These are phyloP conservation scores for Puya raimondii DNA, from an alignment of 176 grass and related monocot genomes.

Conservation along the genomic window DNA sequence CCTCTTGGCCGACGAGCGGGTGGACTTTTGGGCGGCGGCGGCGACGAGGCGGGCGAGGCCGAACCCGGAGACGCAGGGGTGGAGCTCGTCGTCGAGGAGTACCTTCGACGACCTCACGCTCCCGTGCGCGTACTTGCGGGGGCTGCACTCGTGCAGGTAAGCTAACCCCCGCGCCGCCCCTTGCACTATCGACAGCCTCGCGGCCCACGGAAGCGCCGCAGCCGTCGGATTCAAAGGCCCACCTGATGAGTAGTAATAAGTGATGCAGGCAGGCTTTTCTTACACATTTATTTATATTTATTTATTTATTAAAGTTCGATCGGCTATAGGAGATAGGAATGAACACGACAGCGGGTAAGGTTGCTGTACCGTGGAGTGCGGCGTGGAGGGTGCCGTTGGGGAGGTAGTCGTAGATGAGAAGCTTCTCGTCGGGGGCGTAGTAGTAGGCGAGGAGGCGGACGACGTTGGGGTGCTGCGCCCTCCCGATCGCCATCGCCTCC, in stretches of 20 bases:
- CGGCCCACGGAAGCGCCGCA: conserved; percentile 54
- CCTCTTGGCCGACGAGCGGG: conserved; percentile 40
- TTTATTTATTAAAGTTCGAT: neutral
- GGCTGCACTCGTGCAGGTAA: conserved; percentile 83
- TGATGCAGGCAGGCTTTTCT: no score
- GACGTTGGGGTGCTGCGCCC: conserved; percentile 69
- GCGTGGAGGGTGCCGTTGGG: conserved; percentile 84
- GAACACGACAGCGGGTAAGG: neutral
- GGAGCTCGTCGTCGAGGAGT: conserved; percentile 82
- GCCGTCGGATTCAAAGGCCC: conserved; percentile 42
- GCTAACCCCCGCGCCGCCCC: conserved; percentile 58
- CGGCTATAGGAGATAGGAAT: neutral
- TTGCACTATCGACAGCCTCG: conserved; percentile 68
- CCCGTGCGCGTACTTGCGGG: conserved; percentile 82
- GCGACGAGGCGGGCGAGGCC: conserved; percentile 75
- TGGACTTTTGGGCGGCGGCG: conserved; percentile 44
- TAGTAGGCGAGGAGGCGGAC: conserved; percentile 88
- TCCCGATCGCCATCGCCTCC: conserved; percentile 64
- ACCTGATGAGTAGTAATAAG: conserved; percentile 21
- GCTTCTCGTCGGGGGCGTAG: conserved; percentile 94
- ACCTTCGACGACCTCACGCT: conserved; percentile 86
- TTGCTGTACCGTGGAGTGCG: conserved; percentile 85
- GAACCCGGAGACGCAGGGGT: conserved; percentile 70
- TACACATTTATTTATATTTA: no score
- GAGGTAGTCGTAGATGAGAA: conserved; percentile 95